These are phyloP conservation scores for Venturia carpophila DNA, from an alignment of 2,329 filamentous ascomycete species.

Conservation along the genomic window DNA sequence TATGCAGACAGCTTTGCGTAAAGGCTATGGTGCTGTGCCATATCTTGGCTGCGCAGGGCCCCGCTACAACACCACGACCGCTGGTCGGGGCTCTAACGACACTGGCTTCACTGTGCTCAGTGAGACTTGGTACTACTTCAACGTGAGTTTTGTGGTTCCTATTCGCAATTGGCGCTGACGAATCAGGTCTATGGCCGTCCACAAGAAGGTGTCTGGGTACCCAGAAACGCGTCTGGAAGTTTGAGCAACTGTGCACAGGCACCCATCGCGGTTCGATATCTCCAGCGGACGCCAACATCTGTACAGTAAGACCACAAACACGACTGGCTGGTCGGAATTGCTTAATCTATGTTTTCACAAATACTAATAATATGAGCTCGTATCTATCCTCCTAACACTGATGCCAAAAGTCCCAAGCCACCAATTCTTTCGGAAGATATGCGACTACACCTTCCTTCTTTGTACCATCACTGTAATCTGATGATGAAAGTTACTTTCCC, in stretches of 20 bases:
- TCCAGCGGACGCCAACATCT: slow-evolving; percentile 12
- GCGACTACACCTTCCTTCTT: no score
- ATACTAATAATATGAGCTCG: no score
- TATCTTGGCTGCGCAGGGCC: slow-evolving; percentile 57
- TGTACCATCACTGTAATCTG: no score
- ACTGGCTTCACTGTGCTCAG: slow-evolving; percentile 49
- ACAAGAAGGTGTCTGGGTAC: slow-evolving; percentile 44
- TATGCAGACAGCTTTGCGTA: slow-evolving; percentile 45
- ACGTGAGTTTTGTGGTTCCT: slow-evolving; percentile 34
- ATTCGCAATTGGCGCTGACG: not conserved
- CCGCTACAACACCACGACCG: slow-evolving; percentile 51
- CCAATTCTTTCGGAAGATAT: no score
- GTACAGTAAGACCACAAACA: not conserved
- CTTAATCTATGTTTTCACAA: no score
- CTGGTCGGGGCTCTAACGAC: slow-evolving; percentile 48
- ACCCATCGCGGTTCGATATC: slow-evolving; percentile 8
- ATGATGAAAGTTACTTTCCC: no score
- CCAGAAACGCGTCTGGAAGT: slow-evolving; percentile 42
- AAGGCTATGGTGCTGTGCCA: slow-evolving; percentile 47
- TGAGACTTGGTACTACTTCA: slow-evolving; percentile 61
- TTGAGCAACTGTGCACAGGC: slow-evolving; percentile 49
- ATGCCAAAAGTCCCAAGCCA: no score
- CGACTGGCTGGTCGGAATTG: not conserved
- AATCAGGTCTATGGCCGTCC: slow-evolving; percentile 42
- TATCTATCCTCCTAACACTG: no score